Conservation (phyloP, 108 stramenopile genomes). For the Nitzschia palea region DNA sequence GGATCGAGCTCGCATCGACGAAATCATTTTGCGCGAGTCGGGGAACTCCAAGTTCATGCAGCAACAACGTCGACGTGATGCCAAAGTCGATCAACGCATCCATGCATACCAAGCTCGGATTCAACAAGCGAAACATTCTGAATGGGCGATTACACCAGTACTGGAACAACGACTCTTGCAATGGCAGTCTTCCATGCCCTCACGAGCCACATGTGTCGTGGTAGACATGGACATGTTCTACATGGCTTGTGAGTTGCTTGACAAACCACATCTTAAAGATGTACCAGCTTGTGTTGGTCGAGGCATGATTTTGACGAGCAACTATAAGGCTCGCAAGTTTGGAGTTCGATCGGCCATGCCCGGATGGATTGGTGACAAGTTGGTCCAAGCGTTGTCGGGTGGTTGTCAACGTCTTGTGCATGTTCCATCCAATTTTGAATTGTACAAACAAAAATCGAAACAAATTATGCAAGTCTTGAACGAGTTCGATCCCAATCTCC, state of each 20-base stretch:
- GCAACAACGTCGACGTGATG: constrained; percentile 67
- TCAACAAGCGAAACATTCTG: not conserved
- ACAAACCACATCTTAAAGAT: constrained; percentile 76
- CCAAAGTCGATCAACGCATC: constrained; percentile 59
- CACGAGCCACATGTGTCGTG: constrained; percentile 75
- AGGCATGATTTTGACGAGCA: constrained; percentile 91
- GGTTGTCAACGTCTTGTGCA: constrained; percentile 65
- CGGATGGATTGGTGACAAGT: constrained; percentile 89
- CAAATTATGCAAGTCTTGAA: constrained; percentile 63
- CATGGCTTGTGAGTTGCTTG: constrained; percentile 84
- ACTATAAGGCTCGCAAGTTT: constrained; percentile 90
- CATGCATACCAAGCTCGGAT: constrained; percentile 27
- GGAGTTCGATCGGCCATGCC: constrained; percentile 99
- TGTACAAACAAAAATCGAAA: constrained; percentile 77
- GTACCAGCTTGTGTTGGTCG: constrained; percentile 91
- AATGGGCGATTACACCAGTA: not conserved
- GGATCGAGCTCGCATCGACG: constrained; percentile 73
- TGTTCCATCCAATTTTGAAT: constrained; percentile 74
- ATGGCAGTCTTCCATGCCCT: constrained; percentile 18
- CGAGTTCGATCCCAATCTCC: constrained; percentile 90
- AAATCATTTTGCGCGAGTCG: constrained; percentile 74
- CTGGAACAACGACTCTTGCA: constrained; percentile 36
- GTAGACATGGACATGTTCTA: constrained; percentile 96
- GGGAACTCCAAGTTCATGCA: constrained; percentile 71
- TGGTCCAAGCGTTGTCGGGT: constrained; percentile 71